These are phyloP conservation scores for Lactuca sativa DNA, from an alignment of 129 eudicot genomes.

Conservation along the genomic window DNA sequence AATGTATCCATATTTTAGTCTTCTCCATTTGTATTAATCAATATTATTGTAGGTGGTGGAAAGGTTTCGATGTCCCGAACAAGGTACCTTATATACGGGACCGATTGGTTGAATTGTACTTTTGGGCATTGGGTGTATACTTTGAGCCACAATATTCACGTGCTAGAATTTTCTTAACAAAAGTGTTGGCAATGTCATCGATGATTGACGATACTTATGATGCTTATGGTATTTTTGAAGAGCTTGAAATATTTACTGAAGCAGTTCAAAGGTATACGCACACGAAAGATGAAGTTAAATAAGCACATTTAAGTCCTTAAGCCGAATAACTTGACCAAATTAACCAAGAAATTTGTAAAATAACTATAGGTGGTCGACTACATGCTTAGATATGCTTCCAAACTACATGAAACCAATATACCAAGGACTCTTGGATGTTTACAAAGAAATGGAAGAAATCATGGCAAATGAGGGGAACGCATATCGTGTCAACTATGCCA, in stretches of 20 bases:
- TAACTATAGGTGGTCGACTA: conserved; percentile 32
- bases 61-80: too few relatives aligned
- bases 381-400: conserved; percentile 33
- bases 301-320: too few relatives aligned
- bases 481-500: conserved; percentile 21
- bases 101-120: too few relatives aligned
- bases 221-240: neutral
- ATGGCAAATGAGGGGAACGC: conserved; percentile 9
- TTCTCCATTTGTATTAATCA: too few relatives aligned
- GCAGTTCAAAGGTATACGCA: neutral
- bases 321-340: neutral
- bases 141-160: too few relatives aligned
- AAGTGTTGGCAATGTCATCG: neutral
- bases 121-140: too few relatives aligned
- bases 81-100: too few relatives aligned
- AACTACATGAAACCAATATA: conserved; percentile 36
- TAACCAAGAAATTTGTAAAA: neutral
- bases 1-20: too few relatives aligned
- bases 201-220: neutral
- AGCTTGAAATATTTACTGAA: neutral
- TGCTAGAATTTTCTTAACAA: neutral
- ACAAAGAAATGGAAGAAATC: conserved; percentile 24
- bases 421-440: conserved; percentile 30
- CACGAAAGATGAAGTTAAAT: too few relatives aligned
- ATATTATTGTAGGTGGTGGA: too few relatives aligned